Evolutionary conservation across 345 rosid genomes (phyloP).

Genomic region (Pugionium dolabratum): DNA sequence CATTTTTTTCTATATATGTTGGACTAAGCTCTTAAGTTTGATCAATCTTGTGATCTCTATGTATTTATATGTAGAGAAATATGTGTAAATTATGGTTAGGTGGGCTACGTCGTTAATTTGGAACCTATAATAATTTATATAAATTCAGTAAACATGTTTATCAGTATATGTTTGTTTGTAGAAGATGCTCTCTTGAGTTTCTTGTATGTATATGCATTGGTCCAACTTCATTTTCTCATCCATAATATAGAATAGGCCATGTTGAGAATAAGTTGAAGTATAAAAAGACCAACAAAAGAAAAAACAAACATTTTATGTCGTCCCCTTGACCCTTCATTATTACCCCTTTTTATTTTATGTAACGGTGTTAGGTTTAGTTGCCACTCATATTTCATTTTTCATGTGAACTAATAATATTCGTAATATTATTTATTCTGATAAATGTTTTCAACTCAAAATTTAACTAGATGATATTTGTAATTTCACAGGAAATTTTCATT

Average conservation of each 20-base stretch:
- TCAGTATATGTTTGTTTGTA: neutral
- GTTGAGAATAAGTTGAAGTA: neutral
- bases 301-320: neutral
- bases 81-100: neutral
- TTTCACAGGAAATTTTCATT: too few relatives aligned
- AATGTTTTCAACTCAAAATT: too few relatives aligned
- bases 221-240: neutral
- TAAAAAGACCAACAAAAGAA: conserved; percentile 3
- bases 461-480: too few relatives aligned
- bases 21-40: conserved; percentile 3
- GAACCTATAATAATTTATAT: neutral
- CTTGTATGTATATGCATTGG: neutral
- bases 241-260: neutral
- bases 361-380: neutral
- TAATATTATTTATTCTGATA: too few relatives aligned
- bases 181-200: neutral
- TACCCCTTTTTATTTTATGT: neutral
- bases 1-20: conserved; percentile 9
- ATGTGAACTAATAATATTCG: too few relatives aligned
- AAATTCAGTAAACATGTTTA: neutral
- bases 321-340: neutral
- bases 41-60: neutral
- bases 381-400: neutral
- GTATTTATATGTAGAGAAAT: conserved; percentile 6
- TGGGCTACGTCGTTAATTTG: conserved; percentile 1